Evolutionary conservation across 176 grass and related monocot species (phyloP), one percentile per base, ranked within the genome.

Genomic region (Canna indica): DNA sequence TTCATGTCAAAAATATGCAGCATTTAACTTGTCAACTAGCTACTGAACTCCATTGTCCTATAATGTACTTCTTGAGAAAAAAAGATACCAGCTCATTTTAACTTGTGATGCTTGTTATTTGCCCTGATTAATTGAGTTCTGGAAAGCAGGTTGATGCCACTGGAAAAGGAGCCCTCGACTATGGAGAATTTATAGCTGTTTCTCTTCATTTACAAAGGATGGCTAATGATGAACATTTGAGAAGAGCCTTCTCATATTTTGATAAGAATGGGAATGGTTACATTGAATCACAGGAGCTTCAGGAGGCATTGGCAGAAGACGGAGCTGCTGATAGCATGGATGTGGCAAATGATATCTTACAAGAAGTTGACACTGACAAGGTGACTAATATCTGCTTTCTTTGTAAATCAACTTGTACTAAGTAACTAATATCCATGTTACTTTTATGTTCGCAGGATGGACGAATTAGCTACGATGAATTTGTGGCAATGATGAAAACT

Each of bases 401-500:
- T 11, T 65, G 17, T 18, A 47, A 63, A 41, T 62, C 54, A 67
- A 29, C 7, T 48, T 61, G 65, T 24, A 46, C 14, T n/a, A 35
- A 78, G 8, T 3, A 52, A 77, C 73, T 29, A 47, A 61, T 31
- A 27, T 68, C 61, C 31, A 41, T 60, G 52, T 26, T 39, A 22
- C 52, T 50, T 70, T 14, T 77, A 27, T 68, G 45, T 77, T 58
- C 76, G 77, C 67, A 97, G 93, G 93, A 97, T 80, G 93, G 93
- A 46, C 85, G 85, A 66, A 97, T 97, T 42, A 97, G 93, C 77
- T 97, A 92, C 26, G 88, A 97, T 16, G 93, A 97, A 79, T 97
- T 97, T 59, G 88, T 97, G 44, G 93, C 93, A 0, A 97, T 97
- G 93, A 97, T 97, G 93, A 97, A 97, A 72, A 97, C 93, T 0